Evolutionary conservation across 768 basidiomycete species (phyloP), one percentile per base, ranked within the genome.

Genomic region (Russula lepida): DNA sequence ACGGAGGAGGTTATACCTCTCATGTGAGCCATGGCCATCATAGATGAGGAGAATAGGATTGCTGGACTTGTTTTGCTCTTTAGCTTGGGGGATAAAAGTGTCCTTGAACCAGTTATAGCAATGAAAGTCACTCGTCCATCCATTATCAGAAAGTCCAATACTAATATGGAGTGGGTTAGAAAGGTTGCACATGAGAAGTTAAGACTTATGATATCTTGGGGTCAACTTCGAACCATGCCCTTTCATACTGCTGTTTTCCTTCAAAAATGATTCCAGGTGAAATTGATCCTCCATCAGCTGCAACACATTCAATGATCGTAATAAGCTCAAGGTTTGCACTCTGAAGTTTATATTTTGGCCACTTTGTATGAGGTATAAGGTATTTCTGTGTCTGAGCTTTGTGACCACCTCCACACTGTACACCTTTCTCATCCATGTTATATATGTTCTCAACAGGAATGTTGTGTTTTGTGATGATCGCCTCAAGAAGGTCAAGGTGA

Each of bases 1-100:
- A n/a, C n/a, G n/a, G n/a, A n/a, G n/a, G n/a, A n/a, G n/a, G n/a
- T n/a, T n/a, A n/a, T n/a, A n/a, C n/a, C n/a, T n/a, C n/a, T 39
- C 37, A 19, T 59, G 58, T 9, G 51, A 59, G 7, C 51, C 51
- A n/a, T 59, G 58, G 4, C 58, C 39, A 46, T 59, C 58, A 27
- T 32, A 53, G 17, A 53, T 59, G 41, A 59, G 58, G 1, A 58
- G 56, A 19, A 53, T 50, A 0, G 50, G 51, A 27, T 59, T 59
- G 3, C 30, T 23, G 2, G 50, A 53, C 0, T 9, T 23, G 13
- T 39, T 49, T 30, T 19, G 8, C 2, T 23, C 47, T 2, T 23
- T 58, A 3, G 46, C 47, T 13, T 53, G 50, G 15, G 58, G 58
- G 33, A 59, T 53, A 7, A 59, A 59, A 2, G n/a, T 44, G 15